Base-by-base conservation (phyloP, 2,329 filamentous ascomycete genomes). In the Penicillium occitanis region DNA sequence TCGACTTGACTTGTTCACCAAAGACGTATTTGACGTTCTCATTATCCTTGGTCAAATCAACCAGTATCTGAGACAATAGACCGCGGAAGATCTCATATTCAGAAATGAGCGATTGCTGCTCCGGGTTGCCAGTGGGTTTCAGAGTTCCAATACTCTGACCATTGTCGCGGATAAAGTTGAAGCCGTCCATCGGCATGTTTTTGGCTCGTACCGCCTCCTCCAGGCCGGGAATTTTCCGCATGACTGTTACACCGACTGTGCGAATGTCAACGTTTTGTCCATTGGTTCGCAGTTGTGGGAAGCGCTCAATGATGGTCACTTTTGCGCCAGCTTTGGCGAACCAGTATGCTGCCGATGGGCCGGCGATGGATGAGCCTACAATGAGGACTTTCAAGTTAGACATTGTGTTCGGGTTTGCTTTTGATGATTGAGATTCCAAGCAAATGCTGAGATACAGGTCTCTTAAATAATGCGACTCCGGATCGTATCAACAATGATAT, bases 181-280 rank as follows among this genome's bases (percentile, higher is more conserved):
- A 48, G 44, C 44, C 44, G 44, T 48, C 44, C 44, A 48, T 48
- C 4, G 44, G 44, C 44, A 48, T 48, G 44, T 25, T 48, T 48
- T 22, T 48, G 7, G 44, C 44, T 25, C 44, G 44, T 48, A 48
- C 44, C 4, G 44, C 19, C 2, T 80, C 67, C 44, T 84, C 76
- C 2, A 88, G 74, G 0, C 83, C 85, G 85, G 44, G 44, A 4
- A 88, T 87, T 1, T 78, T 78, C 66, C 78, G 81, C 19, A 87
- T 71, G 8, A 86, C 81, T 10, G 84, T 76, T 53, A 87, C 79
- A 0, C 83, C 86, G 13, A 80, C 78, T 8, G 80, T 82, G 2
- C 84, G 81, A 0, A 88, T 73, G 70, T 88, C 86, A 3, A 88
- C 70, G 55, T 86, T 83, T 1, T 82, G 79, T 0, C 86, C 87